Percentiles rank a stretch among this genome's conserved stretches.
These are phyloP conservation scores for Mycena albidolilacea DNA, from an alignment of 768 basidiomycete genomes.

Conservation along the genomic window DNA sequence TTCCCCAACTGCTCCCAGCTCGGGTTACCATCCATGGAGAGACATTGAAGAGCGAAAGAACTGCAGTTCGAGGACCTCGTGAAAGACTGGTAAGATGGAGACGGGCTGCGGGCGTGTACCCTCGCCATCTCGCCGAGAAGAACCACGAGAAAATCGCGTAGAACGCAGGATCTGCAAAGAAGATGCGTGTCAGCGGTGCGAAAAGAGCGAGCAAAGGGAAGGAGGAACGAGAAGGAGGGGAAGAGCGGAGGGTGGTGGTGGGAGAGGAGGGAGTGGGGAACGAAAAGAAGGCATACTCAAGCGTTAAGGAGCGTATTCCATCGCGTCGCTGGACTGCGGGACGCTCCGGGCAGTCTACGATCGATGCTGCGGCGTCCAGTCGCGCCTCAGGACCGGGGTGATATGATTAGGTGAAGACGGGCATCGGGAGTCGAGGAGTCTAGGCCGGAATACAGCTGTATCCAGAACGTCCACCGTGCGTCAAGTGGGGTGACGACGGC, in stretches of 20 bases:
- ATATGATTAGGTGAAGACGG: too few species aligned
- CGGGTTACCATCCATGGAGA: too few species aligned
- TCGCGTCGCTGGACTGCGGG: constrained; percentile 15
- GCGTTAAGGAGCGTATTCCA: constrained; percentile 7
- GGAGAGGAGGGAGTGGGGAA: not conserved
- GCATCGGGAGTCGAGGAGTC: too few species aligned
- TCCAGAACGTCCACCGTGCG: constrained; percentile 4
- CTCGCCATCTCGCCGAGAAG: not conserved
- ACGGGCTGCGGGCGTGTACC: constrained; percentile 2
- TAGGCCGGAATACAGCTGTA: too few species aligned
- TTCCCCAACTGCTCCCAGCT: too few species aligned
- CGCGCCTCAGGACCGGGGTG: too few species aligned
- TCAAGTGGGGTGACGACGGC: too few species aligned
- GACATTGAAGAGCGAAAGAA: not conserved
- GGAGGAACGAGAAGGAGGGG: too few species aligned
- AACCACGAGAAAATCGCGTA: not conserved
- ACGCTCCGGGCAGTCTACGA: too few species aligned
- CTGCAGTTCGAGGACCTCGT: too few species aligned
- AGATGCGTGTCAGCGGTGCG: not conserved
- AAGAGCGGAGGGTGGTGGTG: not conserved
- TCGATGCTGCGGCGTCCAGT: too few species aligned
- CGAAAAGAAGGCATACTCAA: constrained; percentile 2
- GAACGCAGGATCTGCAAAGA: constrained; percentile 17
- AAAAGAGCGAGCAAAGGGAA: constrained; percentile 12
- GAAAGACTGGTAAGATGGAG: too few species aligned